Conservation (phyloP, 495 filamentous ascomycete species). For the Neurospora sp. region DNA sequence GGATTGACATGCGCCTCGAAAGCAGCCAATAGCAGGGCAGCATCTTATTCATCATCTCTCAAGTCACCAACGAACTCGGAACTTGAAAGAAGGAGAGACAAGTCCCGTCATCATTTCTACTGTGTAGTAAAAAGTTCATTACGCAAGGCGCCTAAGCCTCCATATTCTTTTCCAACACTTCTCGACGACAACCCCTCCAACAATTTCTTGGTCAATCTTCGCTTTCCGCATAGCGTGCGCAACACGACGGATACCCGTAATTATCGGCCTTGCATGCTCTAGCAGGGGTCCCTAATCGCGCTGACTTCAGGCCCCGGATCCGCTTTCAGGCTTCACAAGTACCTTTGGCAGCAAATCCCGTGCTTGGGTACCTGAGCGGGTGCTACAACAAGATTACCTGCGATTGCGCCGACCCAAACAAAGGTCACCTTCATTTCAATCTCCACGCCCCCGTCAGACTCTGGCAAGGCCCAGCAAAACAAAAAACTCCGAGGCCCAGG, state of each 20-base stretch:
- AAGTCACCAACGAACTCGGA: not conserved
- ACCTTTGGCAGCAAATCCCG: not conserved
- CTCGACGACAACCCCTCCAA: not conserved
- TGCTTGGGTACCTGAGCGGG: not conserved
- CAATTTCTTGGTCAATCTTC: not conserved
- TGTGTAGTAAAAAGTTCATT: not conserved
- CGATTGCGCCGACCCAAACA: not conserved
- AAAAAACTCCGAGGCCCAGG: not conserved
- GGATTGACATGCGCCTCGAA: not conserved
- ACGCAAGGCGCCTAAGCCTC: not conserved
- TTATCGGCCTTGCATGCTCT: not conserved
- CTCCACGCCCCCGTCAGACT: not conserved
- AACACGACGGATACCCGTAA: not conserved
- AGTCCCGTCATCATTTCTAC: not conserved
- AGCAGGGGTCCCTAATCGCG: not conserved
- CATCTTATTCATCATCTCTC: not conserved
- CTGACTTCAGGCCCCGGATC: not conserved
- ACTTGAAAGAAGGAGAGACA: not conserved
- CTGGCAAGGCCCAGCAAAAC: not conserved
- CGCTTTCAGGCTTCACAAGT: not conserved
- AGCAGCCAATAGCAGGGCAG: not conserved
- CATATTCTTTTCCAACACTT: not conserved
- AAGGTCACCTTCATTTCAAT: slow-evolving; percentile 1
- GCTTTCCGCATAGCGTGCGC: not conserved
- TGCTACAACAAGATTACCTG: not conserved